Evolutionary conservation across 257 asterid species (phyloP).

Genomic region (Ilex aquifolium): DNA sequence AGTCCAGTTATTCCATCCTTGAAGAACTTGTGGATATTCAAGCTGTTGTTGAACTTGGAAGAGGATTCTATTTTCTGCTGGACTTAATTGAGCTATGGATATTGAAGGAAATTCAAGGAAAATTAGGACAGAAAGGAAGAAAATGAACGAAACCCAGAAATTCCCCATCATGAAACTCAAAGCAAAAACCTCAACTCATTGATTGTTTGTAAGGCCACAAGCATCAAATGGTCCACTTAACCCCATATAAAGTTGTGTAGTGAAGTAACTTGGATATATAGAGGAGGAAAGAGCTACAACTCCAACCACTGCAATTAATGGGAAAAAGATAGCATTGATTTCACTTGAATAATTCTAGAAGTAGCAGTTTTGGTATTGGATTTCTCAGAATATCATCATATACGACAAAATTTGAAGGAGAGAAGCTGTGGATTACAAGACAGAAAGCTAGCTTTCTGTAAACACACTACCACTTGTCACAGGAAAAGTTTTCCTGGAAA

Average conservation of each 20-base stretch:
- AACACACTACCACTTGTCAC: neutral
- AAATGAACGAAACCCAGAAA: conserved; percentile 11
- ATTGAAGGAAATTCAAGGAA: conserved; percentile 22
- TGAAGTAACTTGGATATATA: neutral
- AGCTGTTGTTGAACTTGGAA: conserved; percentile 61
- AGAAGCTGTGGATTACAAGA: neutral
- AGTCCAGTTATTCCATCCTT: conserved; percentile 81
- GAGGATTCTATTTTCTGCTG: conserved; percentile 60
- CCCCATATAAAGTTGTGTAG: neutral
- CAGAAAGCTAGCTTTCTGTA: too few relatives aligned
- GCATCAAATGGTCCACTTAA: too few relatives aligned
- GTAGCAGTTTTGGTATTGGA: conserved; percentile 10
- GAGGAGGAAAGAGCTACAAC: neutral
- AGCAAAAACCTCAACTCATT: neutral
- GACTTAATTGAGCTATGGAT: conserved; percentile 42
- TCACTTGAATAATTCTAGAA: conserved; percentile 13
- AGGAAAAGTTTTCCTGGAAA: neutral
- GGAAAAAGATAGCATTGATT: conserved; percentile 15
- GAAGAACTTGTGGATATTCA: conserved; percentile 67
- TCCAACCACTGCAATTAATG: neutral
- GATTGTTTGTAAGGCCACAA: neutral
- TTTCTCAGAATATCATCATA: conserved; percentile 6
- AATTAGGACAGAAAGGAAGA: conserved; percentile 24
- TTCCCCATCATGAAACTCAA: conserved; percentile 9
- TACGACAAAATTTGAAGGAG: neutral